phyloP scores from a whole-genome alignment of 306 rosid genomes.

The Luffa aegyptiaca region DNA sequence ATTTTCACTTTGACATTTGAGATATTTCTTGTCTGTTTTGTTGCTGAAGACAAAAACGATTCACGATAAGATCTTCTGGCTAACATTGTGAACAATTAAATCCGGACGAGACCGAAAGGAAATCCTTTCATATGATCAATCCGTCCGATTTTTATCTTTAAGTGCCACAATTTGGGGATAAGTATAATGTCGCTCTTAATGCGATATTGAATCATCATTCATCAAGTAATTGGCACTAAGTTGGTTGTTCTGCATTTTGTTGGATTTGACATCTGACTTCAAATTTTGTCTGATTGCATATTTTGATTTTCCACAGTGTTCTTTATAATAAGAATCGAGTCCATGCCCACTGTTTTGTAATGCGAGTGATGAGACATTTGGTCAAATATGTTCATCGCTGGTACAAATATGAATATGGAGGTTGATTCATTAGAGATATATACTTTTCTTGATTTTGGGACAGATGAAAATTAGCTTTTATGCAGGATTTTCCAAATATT shows the following conservation, averaged over 20 bases:
- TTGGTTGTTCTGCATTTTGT: not conserved
- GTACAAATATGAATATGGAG: not conserved
- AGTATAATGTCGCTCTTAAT: not conserved
- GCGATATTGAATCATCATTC: not conserved
- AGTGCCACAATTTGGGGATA: not conserved
- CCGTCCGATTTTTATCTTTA: not conserved
- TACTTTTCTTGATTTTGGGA: not conserved
- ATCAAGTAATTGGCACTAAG: not conserved
- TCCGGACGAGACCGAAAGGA: not conserved
- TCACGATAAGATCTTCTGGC: not conserved
- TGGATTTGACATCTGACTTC: not conserved
- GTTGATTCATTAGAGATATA: no score
- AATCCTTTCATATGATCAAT: not conserved
- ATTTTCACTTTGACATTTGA: not conserved
- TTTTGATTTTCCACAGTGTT: not conserved
- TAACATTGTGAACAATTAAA: not conserved
- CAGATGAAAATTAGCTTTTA: not conserved
- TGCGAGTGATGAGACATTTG: not conserved
- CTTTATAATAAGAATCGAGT: not conserved
- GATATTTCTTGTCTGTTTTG: not conserved
- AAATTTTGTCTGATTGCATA: not conserved
- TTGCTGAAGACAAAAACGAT: not conserved
- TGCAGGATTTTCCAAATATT: not conserved
- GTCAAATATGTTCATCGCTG: not conserved
- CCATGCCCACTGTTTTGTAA: not conserved